Conservation (phyloP, 768 basidiomycete genomes). For the Russula abietina region DNA sequence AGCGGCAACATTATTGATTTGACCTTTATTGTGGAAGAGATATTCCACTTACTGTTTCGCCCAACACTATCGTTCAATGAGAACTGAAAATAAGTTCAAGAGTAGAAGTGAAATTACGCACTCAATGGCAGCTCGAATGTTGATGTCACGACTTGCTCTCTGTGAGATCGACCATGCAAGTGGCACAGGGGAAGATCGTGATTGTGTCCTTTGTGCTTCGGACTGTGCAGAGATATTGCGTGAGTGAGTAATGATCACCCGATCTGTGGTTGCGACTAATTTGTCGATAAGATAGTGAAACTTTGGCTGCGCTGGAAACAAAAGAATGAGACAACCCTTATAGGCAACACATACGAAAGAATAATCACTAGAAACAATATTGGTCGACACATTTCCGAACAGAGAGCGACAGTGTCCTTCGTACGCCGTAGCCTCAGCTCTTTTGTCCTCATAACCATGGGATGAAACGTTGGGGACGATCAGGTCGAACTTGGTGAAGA, state of each 20-base stretch:
- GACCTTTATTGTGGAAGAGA: neutral
- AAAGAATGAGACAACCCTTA: neutral
- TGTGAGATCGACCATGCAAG: constrained; percentile 13
- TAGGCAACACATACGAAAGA: neutral
- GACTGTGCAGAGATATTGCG: neutral
- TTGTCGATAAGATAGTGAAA: neutral
- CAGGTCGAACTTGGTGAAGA: constrained; percentile 9
- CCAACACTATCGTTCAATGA: constrained; percentile 4
- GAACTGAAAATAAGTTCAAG: neutral
- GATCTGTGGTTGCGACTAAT: neutral
- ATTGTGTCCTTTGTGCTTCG: neutral
- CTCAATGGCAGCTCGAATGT: constrained; percentile 5
- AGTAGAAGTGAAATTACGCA: neutral
- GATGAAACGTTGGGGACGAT: neutral
- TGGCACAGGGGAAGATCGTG: neutral
- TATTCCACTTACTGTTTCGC: constrained; percentile 5
- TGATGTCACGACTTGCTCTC: constrained; percentile 2
- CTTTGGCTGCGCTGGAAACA: neutral
- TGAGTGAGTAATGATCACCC: neutral
- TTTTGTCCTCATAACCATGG: too few relatives aligned
- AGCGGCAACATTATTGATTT: neutral
- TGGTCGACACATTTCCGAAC: neutral
- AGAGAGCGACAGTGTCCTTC: neutral
- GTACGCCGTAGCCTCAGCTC: too few relatives aligned
- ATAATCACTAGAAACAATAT: constrained; percentile 8